Evolutionary conservation across 1,284 basidiomycete genomes (phyloP), one percentile per base, ranked within the genome.

Genomic region (Ceraceosorus bombacis): DNA sequence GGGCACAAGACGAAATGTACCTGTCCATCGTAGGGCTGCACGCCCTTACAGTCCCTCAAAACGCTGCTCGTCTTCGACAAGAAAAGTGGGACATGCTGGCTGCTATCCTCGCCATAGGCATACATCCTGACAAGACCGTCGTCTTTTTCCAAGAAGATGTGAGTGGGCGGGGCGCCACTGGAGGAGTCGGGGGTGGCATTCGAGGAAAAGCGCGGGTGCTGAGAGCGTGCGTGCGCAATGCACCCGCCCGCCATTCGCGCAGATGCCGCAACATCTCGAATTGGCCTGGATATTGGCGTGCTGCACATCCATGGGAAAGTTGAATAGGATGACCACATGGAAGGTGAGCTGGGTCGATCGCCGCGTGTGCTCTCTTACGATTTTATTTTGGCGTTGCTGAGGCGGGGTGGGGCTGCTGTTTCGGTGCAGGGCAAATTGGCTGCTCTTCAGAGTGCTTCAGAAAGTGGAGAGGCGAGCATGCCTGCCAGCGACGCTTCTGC

Each of bases 241-340:
- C 27, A 3, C 27, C 27, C 27, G n/a, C 27, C 27, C 27, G 27
- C 27, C 27, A 27, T 54, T 41, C 2, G 15, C 15, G 43, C 68
- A 94, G 86, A 90, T 94, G 59, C 83, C 82, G 40, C 82, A 88
- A 65, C 93, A 97, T 73, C 82, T 86, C 0, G 90, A 96, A 72
- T 80, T 96, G n/a, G 86, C 87, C 1, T 97, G 93, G 93, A 85
- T 92, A 59, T 78, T 97, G 56, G 89, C 85, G 67, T 94, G 91
- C 68, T 79, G 92, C 48, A 87, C 89, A 0, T 85, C 89, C 0
- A 82, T 94, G 51, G 90, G 91, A 6, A 86, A 85, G 68, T 80
- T 97, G 8, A 83, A 85, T 46, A 81, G 91, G 49, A 94, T 95
- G 91, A 95, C 91, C 2, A 93, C 90, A 0, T 96, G 91, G 91